phyloP scores from a whole-genome alignment of 129 eudicot species.

The Centaurea solstitialis region DNA sequence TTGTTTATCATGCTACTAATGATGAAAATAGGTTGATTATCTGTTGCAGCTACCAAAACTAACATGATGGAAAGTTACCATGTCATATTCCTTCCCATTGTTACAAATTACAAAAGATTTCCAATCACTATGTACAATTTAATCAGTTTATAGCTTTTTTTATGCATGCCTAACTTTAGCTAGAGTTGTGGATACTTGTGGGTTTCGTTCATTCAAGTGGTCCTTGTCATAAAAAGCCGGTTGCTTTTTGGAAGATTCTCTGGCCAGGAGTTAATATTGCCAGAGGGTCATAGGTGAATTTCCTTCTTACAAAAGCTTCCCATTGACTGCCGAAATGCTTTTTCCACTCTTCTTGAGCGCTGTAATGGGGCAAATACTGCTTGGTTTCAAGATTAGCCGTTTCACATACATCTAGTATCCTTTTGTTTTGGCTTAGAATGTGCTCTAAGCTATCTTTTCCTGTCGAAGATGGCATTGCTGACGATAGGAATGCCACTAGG shows the following conservation, averaged over 20 bases:
- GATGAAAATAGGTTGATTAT: neutral
- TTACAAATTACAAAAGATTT: constrained; percentile 8
- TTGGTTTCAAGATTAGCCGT: constrained; percentile 57
- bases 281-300: constrained; percentile 77
- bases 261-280: constrained; percentile 95
- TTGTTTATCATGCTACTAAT: neutral
- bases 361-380: constrained; percentile 87
- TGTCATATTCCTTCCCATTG: neutral
- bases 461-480: constrained; percentile 80
- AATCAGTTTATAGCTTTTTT: constrained; percentile 9
- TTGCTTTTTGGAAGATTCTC: constrained; percentile 65
- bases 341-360: constrained; percentile 71
- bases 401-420: constrained; percentile 58
- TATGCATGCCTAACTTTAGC: constrained; percentile 9
- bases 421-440: constrained; percentile 62
- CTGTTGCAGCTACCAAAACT: constrained; percentile 2
- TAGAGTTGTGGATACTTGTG: constrained; percentile 2
- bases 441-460: constrained; percentile 72
- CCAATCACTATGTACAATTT: constrained; percentile 20
- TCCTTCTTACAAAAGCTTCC: constrained; percentile 63
- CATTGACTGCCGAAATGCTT: constrained; percentile 80
- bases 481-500: constrained; percentile 75
- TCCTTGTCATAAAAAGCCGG: constrained; percentile 31
- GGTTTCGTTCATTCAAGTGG: neutral
- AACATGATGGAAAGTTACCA: constrained; percentile 3